phyloP scores from a whole-genome alignment of 2,329 filamentous ascomycete genomes.

The Fusarium napiforme region DNA sequence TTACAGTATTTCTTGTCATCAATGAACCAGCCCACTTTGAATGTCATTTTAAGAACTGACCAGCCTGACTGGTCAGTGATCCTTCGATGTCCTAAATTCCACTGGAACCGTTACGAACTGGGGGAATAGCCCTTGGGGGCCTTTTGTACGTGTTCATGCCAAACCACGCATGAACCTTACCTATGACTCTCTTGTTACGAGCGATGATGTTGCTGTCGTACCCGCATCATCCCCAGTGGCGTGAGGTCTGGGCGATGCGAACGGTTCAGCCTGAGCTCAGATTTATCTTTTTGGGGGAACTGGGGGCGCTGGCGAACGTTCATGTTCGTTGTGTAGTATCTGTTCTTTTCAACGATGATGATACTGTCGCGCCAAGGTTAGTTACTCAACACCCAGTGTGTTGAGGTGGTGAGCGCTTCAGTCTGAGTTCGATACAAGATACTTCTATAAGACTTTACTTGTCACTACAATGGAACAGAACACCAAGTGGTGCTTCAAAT shows the following conservation, averaged over 20 bases:
- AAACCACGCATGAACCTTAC: neutral
- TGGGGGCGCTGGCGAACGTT: neutral
- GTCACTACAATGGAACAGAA: neutral
- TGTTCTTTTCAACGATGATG: neutral
- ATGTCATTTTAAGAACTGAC: neutral
- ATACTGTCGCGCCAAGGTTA: neutral
- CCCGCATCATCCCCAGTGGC: neutral
- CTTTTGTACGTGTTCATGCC: accelerated
- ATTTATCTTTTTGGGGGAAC: neutral
- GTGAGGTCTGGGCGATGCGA: neutral
- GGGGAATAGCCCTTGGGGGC: neutral
- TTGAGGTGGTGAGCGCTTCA: neutral
- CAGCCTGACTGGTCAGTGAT: neutral
- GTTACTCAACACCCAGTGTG: neutral
- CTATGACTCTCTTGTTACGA: too few relatives aligned
- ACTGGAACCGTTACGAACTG: accelerated
- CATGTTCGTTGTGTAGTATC: too few relatives aligned
- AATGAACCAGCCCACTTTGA: neutral
- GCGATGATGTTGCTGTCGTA: neutral
- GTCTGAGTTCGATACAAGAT: neutral
- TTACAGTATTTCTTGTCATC: accelerated
- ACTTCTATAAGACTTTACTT: neutral
- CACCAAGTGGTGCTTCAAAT: neutral
- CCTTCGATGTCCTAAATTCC: accelerated
- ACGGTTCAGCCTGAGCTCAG: neutral